phyloP scores from a whole-genome alignment of 139 green algal species.

The Zygnema circumcarinatum region DNA sequence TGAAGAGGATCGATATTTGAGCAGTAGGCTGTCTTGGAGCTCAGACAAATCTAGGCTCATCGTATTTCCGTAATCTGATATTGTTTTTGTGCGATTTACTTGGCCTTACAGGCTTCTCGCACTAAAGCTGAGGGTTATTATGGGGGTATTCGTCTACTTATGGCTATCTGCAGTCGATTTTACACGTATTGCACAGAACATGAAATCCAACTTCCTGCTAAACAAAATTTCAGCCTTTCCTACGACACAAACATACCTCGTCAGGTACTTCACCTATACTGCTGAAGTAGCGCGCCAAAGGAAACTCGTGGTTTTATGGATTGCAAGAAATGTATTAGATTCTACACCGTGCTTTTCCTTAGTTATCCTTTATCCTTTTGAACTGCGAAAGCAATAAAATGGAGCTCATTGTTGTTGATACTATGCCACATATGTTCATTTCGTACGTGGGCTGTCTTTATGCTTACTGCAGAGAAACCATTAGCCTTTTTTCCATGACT shows the following conservation, averaged over 20 bases:
- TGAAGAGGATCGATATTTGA: no score
- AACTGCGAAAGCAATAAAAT: background rate
- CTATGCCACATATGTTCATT: background rate
- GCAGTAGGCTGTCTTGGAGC: no score
- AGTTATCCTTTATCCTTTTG: background rate
- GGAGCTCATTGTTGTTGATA: background rate
- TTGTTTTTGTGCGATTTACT: slow-evolving; percentile 6
- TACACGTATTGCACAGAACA: slow-evolving; percentile 67
- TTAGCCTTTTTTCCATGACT: background rate
- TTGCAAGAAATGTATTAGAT: slow-evolving; percentile 29
- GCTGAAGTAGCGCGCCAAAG: no score
- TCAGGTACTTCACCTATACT: slow-evolving; percentile 28
- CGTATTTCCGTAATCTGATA: no score
- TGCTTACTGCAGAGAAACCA: background rate
- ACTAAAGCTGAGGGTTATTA: slow-evolving; percentile 73
- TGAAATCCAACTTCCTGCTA: slow-evolving; percentile 62
- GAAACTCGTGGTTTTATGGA: background rate
- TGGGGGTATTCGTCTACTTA: slow-evolving; percentile 82
- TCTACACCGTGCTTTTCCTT: background rate
- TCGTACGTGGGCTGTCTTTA: background rate
- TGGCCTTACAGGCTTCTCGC: slow-evolving; percentile 3
- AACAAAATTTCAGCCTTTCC: slow-evolving; percentile 73
- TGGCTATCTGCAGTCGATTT: slow-evolving; percentile 79
- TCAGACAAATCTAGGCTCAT: no score
- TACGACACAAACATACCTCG: slow-evolving; percentile 88